phyloP scores from a whole-genome alignment of 2,329 filamentous ascomycete species.

The Colletotrichum kahawae region DNA sequence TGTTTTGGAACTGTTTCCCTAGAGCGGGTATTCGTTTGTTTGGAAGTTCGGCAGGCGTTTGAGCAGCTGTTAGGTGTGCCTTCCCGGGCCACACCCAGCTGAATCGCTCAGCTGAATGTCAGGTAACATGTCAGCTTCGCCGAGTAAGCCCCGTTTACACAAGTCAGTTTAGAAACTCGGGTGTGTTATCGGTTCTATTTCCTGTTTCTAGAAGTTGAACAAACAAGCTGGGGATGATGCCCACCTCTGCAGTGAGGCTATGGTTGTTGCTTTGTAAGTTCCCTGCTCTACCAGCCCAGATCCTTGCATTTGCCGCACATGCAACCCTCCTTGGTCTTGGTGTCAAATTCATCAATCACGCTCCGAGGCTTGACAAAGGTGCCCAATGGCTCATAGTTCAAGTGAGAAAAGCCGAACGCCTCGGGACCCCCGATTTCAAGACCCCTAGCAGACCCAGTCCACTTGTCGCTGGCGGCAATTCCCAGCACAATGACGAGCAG shows the following conservation, averaged over 20 bases:
- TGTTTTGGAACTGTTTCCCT: not conserved
- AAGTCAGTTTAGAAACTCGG: not conserved
- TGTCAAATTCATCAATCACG: conserved; percentile 56
- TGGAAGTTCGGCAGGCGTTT: not conserved
- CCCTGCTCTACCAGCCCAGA: not conserved
- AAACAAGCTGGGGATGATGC: not conserved
- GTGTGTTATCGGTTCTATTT: not conserved
- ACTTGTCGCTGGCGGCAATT: conserved; percentile 48
- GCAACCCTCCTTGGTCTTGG: not conserved
- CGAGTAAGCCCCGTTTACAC: not conserved
- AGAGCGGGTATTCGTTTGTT: not conserved
- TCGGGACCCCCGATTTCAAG: conserved; percentile 55
- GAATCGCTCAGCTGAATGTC: not conserved
- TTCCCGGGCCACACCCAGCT: not conserved
- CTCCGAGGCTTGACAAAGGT: conserved; percentile 54
- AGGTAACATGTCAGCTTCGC: not conserved
- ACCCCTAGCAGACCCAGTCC: conserved; percentile 49
- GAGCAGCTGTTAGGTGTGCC: not conserved
- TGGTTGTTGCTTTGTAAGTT: not conserved
- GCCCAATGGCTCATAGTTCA: conserved; percentile 53
- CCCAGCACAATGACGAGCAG: conserved; percentile 55
- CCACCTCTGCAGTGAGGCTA: not conserved
- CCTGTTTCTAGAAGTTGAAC: not conserved
- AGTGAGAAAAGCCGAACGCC: conserved; percentile 51
- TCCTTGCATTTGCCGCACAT: not conserved